Evolutionary conservation across 257 asterid species (phyloP).

Genomic region (Jacaranda copaia): DNA sequence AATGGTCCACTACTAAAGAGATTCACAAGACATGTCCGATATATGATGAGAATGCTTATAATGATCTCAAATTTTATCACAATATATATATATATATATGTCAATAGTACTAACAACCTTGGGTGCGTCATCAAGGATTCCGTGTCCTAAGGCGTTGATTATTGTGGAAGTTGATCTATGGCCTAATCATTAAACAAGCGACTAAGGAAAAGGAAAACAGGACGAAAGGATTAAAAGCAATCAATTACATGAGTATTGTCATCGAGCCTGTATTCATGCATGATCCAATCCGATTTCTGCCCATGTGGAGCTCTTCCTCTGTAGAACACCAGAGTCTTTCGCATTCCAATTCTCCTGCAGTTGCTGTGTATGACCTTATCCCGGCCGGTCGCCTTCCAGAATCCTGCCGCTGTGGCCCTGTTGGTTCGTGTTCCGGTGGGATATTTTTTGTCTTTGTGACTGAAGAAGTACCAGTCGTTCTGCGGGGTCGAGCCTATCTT

Average conservation of each 20-base stretch:
- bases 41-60: too few species aligned
- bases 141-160: background rate
- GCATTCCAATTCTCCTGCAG: slow-evolving; percentile 37
- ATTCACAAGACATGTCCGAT: too few species aligned
- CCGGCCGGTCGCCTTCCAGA: slow-evolving; percentile 48
- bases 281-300: slow-evolving; percentile 40
- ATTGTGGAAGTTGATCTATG: too few species aligned
- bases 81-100: too few species aligned
- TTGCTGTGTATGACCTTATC: slow-evolving; percentile 38
- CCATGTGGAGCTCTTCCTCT: slow-evolving; percentile 46
- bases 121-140: too few species aligned
- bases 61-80: too few species aligned
- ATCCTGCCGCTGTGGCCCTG: slow-evolving; percentile 42
- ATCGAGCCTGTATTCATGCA: slow-evolving; percentile 45
- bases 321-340: slow-evolving; percentile 44
- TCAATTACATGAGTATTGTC: slow-evolving; percentile 2
- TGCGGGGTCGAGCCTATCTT: slow-evolving; percentile 37
- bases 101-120: too few species aligned
- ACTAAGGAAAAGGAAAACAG: background rate
- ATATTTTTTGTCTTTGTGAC: too few species aligned
- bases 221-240: too few species aligned
- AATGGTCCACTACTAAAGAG: too few species aligned
- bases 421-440: slow-evolving; percentile 31
- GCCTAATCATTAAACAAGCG: background rate
- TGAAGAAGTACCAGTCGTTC: too few species aligned